These are phyloP conservation scores for Talaromyces sp. DNA, from an alignment of 2,329 filamentous ascomycete genomes.

Conservation along the genomic window DNA sequence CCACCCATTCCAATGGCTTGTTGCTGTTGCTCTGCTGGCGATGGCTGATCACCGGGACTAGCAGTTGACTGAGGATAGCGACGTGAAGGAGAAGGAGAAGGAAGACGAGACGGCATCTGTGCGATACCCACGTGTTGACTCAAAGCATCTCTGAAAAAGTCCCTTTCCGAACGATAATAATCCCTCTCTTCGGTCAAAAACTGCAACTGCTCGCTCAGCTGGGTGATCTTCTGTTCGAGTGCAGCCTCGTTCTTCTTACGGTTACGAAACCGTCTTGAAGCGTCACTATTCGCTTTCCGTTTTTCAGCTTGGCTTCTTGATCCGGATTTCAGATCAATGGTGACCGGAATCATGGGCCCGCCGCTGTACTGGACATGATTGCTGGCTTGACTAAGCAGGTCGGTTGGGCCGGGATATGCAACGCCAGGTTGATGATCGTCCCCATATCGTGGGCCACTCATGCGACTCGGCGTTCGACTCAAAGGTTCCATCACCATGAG, in stretches of 20 bases:
- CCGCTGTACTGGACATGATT: conserved; percentile 5
- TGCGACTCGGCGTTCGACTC: conserved; percentile 22
- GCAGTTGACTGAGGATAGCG: conserved; percentile 6
- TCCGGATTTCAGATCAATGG: conserved; percentile 38
- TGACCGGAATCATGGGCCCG: conserved; percentile 32
- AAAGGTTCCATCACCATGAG: conserved; percentile 25
- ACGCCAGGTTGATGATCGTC: conserved; percentile 17
- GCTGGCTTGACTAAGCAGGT: neutral
- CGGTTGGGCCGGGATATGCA: conserved; percentile 15
- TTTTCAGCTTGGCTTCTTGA: conserved; percentile 40
- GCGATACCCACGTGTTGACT: conserved; percentile 23
- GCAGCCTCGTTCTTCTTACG: conserved; percentile 39
- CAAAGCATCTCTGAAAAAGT: conserved; percentile 36
- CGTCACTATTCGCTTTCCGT: conserved; percentile 40
- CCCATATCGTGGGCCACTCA: conserved; percentile 19
- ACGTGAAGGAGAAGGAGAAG: conserved; percentile 25
- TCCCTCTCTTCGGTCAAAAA: conserved; percentile 31
- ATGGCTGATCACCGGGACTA: neutral
- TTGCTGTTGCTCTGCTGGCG: neutral
- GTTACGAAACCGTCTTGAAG: conserved; percentile 38
- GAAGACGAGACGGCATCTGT: conserved; percentile 27
- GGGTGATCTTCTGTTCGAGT: conserved; percentile 33
- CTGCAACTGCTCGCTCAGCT: conserved; percentile 33
- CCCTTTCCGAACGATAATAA: conserved; percentile 36
- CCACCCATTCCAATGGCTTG: neutral